Base-by-base conservation (phyloP, 139 green algal species). In the Tetradesmus lagerheimii region DNA sequence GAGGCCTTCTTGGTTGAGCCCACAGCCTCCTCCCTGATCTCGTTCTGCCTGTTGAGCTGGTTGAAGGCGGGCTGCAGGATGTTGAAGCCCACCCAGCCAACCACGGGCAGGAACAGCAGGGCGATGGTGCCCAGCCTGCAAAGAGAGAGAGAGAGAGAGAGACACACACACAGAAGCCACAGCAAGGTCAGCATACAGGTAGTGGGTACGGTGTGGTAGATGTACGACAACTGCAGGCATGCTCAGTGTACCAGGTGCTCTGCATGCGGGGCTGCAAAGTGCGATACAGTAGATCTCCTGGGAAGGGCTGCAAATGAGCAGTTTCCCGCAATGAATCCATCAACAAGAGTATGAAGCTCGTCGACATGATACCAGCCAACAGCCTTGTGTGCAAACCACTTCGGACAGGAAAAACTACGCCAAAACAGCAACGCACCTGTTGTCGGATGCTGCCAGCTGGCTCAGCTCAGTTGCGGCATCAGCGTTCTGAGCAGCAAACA, bases 71-170 rank as follows among this genome's bases (percentile, higher is more conserved):
- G 91, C 75, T 91, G 87, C 1, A 93, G 41, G 45, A 97, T 97
- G 95, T 97, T 97, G 94, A 97, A 96, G 11, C 85, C 92, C 39
- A 97, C 95, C 95, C 95, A 97, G 53, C 93, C 95, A 15, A 97
- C 31, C 34, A 84, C 95, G 34, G 94, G 94, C 43, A 95, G 38
- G 41, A 97, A 94, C 43, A 96, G 93, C 16, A 90, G 91, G 29
- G 80, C 66, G 90, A 93, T 86, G 91, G 89, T 90, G 66, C 81
- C 80, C 12, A 94, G 27, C 82, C 94, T 90, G 93, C 91, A 90
- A 92, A 81, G 34, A 50, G 94, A 35, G 96, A 80, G n/a, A n/a
- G n/a, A n/a, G n/a, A n/a, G n/a, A n/a, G n/a, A n/a, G n/a, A n/a
- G n/a, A n/a, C n/a, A n/a, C n/a, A n/a, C n/a, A n/a, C n/a, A n/a